Evolutionary conservation across 177 flowering plant species (phyloP).

Genomic region (Vitis hybrid): DNA sequence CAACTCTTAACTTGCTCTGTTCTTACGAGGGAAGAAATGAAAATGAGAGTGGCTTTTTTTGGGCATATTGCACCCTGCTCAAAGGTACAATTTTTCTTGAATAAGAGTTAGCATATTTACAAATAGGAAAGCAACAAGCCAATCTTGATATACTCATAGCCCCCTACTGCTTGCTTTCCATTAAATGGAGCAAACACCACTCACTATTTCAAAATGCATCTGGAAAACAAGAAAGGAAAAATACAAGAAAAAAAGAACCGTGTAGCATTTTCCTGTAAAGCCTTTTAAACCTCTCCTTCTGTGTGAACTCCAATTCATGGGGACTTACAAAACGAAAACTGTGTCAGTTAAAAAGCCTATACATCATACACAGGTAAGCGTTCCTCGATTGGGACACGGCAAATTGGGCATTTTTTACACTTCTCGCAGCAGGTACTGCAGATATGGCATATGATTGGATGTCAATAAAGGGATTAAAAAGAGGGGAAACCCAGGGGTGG

Average conservation of each 20-base stretch:
- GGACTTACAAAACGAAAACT: background rate
- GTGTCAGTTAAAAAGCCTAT: constrained; percentile 26
- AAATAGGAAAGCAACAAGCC: background rate
- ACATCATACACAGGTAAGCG: constrained; percentile 88
- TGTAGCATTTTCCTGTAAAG: background rate
- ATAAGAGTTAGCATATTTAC: constrained; percentile 1
- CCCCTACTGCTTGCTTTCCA: background rate
- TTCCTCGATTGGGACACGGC: constrained; percentile 74
- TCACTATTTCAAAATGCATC: background rate
- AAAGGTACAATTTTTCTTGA: background rate
- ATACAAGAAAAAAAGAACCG: background rate
- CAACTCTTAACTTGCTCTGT: too few relatives aligned
- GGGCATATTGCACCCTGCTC: too few relatives aligned
- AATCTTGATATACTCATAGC: background rate
- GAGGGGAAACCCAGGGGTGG: background rate
- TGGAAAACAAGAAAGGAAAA: too few relatives aligned
- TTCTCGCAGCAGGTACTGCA: constrained; percentile 78
- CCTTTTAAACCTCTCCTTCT: background rate
- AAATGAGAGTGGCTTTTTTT: too few relatives aligned
- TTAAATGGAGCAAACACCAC: constrained; percentile 4
- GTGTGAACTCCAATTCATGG: constrained; percentile 5
- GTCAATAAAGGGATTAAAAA: background rate
- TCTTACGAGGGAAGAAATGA: too few relatives aligned
- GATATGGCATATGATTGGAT: too few relatives aligned
- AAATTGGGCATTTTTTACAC: constrained; percentile 85